These are phyloP conservation scores for Rhynchosporium graminicola DNA, from an alignment of 2,329 filamentous ascomycete genomes.

Conservation along the genomic window DNA sequence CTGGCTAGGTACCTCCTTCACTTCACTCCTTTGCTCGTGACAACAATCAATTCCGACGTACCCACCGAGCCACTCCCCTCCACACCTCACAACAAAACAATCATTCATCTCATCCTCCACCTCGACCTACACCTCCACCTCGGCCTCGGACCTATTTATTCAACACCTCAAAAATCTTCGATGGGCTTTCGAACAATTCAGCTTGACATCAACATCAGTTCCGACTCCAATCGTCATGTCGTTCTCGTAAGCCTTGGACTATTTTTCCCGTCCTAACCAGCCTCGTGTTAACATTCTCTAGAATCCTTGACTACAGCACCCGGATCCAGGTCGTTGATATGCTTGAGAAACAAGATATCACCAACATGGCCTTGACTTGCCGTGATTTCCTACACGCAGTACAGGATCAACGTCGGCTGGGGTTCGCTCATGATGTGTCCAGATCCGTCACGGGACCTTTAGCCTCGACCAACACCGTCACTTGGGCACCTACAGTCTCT, in stretches of 20 bases:
- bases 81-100: too few relatives aligned
- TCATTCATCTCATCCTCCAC: too few relatives aligned
- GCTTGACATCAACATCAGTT: too few relatives aligned
- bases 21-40: too few relatives aligned
- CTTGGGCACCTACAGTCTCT: slow-evolving; percentile 20
- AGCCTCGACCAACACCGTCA: slow-evolving; percentile 14
- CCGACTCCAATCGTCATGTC: slow-evolving; percentile 3
- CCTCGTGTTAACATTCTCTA: slow-evolving; percentile 1
- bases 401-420: background rate
- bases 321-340: background rate
- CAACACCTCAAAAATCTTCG: background rate
- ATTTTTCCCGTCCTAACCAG: background rate
- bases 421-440: background rate
- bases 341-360: slow-evolving; percentile 11
- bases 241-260: slow-evolving; percentile 8
- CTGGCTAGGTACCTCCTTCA: too few relatives aligned
- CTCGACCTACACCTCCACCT: too few relatives aligned
- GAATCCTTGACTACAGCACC: background rate
- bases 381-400: background rate
- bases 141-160: too few relatives aligned
- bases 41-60: too few relatives aligned
- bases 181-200: background rate
- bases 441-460: slow-evolving; percentile 22
- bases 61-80: too few relatives aligned
- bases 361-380: slow-evolving; percentile 17